Evolutionary conservation across 2,329 filamentous ascomycete species (phyloP).

Genomic region (Apiospora aurea): DNA sequence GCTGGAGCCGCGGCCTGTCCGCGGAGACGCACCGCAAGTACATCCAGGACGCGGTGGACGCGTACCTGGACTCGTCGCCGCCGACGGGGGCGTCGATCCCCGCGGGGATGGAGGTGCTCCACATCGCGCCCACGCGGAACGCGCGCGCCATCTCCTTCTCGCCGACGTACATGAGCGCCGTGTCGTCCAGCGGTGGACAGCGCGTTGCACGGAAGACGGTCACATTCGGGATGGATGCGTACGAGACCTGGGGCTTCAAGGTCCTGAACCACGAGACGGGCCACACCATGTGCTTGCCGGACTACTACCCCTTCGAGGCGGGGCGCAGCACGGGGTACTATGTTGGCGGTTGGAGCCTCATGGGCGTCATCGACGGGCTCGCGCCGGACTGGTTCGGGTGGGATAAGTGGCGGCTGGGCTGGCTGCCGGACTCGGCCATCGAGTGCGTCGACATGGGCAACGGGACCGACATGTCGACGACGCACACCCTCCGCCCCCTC

Average conservation of each 20-base stretch:
- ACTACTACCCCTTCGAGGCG: constrained; percentile 43
- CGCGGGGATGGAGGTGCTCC: constrained; percentile 37
- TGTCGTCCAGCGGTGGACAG: constrained; percentile 30
- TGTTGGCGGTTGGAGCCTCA: constrained; percentile 47
- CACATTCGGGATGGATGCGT: constrained; percentile 44
- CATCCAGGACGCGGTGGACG: constrained; percentile 41
- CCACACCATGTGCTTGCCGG: constrained; percentile 48
- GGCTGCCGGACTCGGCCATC: constrained; percentile 43
- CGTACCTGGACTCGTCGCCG: constrained; percentile 28
- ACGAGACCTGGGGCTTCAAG: constrained; percentile 42
- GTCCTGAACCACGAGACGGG: constrained; percentile 48
- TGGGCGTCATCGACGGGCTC: constrained; percentile 45
- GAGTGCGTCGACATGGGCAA: constrained; percentile 40
- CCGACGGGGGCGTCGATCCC: constrained; percentile 25
- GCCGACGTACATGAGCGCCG: constrained; percentile 36
- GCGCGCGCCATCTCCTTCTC: constrained; percentile 39
- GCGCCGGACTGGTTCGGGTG: constrained; percentile 47
- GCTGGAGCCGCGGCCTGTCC: constrained; percentile 37
- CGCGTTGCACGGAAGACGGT: constrained; percentile 29
- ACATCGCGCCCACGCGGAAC: constrained; percentile 38
- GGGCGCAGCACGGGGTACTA: constrained; percentile 37
- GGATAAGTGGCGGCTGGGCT: constrained; percentile 49
- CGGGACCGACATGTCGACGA: constrained; percentile 30
- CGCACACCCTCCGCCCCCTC: constrained; percentile 37
- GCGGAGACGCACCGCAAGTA: constrained; percentile 36